Conservation (phyloP, 495 filamentous ascomycete genomes). For the Tetracladium marchalianum region DNA sequence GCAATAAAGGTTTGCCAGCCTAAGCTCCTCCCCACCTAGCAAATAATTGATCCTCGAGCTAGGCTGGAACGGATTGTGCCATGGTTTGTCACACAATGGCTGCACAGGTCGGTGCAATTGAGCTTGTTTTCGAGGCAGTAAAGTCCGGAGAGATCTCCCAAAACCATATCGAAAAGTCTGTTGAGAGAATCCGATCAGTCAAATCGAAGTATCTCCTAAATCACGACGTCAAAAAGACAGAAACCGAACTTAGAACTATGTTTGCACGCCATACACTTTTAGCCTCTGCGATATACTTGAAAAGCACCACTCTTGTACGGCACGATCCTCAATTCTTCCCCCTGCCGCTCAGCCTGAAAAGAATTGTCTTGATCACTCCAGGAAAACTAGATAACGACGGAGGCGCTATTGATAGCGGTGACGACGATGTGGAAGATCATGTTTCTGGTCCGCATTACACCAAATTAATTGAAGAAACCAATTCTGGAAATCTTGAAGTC, state of each 20-base stretch:
- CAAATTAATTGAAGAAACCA: conserved; percentile 22
- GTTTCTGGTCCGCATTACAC: conserved; percentile 27
- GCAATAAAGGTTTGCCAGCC: conserved; percentile 23
- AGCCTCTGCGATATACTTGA: conserved; percentile 28
- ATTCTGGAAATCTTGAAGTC: conserved; percentile 13
- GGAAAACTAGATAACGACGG: conserved; percentile 29
- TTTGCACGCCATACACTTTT: conserved; percentile 17
- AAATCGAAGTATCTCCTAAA: conserved; percentile 26
- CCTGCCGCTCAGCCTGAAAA: conserved; percentile 19
- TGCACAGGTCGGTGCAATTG: conserved; percentile 34
- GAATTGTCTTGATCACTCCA: conserved; percentile 34
- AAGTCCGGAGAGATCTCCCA: conserved; percentile 25
- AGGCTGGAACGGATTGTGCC: conserved; percentile 38
- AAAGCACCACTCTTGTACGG: conserved; percentile 35
- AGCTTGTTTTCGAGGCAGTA: conserved; percentile 30
- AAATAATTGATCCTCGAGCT: background rate
- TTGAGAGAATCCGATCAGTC: conserved; percentile 25
- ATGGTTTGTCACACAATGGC: conserved; percentile 42
- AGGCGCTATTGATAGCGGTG: conserved; percentile 38
- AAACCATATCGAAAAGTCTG: conserved; percentile 27
- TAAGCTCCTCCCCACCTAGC: background rate
- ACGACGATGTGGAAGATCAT: conserved; percentile 25
- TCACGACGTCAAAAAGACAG: background rate
- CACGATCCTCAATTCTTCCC: conserved; percentile 24
- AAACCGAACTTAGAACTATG: conserved; percentile 1